Evolutionary conservation across 306 rosid genomes (phyloP).

Genomic region (barrel medic (Medicago truncatula)): DNA sequence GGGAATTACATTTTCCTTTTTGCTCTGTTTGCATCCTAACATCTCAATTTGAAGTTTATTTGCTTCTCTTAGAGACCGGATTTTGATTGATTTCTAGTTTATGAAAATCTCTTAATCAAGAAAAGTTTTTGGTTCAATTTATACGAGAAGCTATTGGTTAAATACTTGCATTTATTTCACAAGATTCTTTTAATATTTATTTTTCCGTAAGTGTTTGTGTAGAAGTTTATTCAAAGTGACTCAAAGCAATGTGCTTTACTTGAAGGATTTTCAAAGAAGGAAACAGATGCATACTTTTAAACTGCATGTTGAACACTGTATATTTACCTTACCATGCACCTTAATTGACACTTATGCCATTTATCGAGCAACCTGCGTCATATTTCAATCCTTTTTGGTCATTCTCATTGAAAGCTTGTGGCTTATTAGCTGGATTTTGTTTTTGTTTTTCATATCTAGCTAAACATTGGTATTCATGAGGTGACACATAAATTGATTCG

Average conservation of each 20-base stretch:
- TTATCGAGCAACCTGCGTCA: constrained; percentile 30
- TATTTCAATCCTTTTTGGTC: constrained; percentile 33
- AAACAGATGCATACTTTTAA: constrained; percentile 22
- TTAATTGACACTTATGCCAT: constrained; percentile 31
- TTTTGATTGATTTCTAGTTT: constrained; percentile 6
- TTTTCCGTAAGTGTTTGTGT: background rate
- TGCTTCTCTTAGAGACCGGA: background rate
- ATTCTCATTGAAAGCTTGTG: constrained; percentile 40
- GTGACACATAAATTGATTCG: constrained; percentile 35
- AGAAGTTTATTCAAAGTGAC: background rate
- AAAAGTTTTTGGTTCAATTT: background rate
- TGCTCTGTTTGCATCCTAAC: constrained; percentile 9
- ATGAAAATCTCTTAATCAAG: background rate
- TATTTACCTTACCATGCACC: background rate
- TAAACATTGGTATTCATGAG: constrained; percentile 30
- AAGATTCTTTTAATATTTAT: constrained; percentile 7
- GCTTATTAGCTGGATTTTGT: constrained; percentile 47
- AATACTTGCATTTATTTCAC: background rate
- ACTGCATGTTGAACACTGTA: constrained; percentile 10
- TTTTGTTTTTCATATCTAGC: constrained; percentile 28
- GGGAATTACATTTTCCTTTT: background rate
- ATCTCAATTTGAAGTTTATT: background rate
- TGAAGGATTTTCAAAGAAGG: constrained; percentile 35
- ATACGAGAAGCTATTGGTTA: background rate
- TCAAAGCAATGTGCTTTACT: constrained; percentile 22